phyloP scores from a whole-genome alignment of 768 basidiomycete species.

The Phylloporus sp. region DNA sequence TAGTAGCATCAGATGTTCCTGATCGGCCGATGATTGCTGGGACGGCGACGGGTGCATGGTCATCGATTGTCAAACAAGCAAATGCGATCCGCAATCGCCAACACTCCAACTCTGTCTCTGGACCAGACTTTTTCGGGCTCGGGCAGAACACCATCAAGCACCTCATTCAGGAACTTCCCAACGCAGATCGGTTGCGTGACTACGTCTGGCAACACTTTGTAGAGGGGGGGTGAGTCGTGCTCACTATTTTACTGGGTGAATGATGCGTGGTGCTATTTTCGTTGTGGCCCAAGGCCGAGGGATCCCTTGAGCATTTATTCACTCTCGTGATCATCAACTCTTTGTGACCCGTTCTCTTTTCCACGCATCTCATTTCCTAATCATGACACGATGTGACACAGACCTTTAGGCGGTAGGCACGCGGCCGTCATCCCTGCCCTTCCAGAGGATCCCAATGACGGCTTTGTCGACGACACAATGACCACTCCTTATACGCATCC shows the following conservation, averaged over 20 bases:
- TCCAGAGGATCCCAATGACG: slow-evolving; percentile 51
- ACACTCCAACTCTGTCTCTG: slow-evolving; percentile 83
- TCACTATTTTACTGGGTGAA: slow-evolving; percentile 8
- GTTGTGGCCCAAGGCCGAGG: slow-evolving; percentile 9
- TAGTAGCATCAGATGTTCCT: slow-evolving; percentile 66
- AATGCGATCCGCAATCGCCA: slow-evolving; percentile 76
- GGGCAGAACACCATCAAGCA: slow-evolving; percentile 88
- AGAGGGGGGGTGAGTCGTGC: slow-evolving; percentile 71
- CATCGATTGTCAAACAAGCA: slow-evolving; percentile 75
- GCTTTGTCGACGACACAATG: slow-evolving; percentile 21
- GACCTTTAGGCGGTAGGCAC: slow-evolving; percentile 74
- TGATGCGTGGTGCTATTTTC: slow-evolving; percentile 7
- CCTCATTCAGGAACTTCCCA: slow-evolving; percentile 79
- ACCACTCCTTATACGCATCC: slow-evolving; percentile 16
- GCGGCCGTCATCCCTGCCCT: slow-evolving; percentile 78
- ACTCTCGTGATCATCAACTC: slow-evolving; percentile 12
- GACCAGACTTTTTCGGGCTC: slow-evolving; percentile 84
- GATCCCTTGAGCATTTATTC: slow-evolving; percentile 2
- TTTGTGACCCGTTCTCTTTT: slow-evolving; percentile 19
- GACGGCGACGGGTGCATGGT: slow-evolving; percentile 88
- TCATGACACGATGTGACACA: slow-evolving; percentile 36
- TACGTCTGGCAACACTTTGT: slow-evolving; percentile 86
- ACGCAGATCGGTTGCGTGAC: slow-evolving; percentile 64
- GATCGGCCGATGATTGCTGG: slow-evolving; percentile 73
- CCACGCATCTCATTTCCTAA: slow-evolving; percentile 24